phyloP scores from a whole-genome alignment of 768 basidiomycete genomes.

The Daedaleopsis sinensis region DNA sequence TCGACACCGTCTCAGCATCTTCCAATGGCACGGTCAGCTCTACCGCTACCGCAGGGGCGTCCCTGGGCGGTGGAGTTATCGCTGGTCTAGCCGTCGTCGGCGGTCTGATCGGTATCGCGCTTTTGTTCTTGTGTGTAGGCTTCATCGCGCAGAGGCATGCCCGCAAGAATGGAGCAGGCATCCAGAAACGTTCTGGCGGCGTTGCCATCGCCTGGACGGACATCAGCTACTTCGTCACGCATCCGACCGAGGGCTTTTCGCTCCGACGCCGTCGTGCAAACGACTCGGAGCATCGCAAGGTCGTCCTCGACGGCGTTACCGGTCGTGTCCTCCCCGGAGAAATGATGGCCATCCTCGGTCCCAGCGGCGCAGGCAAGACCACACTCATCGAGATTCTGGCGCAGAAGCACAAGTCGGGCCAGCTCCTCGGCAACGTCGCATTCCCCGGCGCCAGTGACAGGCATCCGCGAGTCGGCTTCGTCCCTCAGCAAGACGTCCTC shows the following conservation, averaged over 20 bases:
- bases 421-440: constrained; percentile 62
- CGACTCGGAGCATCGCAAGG: constrained; percentile 46
- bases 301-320: constrained; percentile 68
- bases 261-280: constrained; percentile 12
- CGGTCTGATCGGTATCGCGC: constrained; percentile 55
- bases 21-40: constrained; percentile 35
- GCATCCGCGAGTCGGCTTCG: constrained; percentile 73
- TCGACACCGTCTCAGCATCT: constrained; percentile 55
- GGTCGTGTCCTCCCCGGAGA: constrained; percentile 79
- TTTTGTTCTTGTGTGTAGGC: constrained; percentile 66
- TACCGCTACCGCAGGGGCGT: constrained; percentile 29
- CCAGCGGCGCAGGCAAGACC: constrained; percentile 92
- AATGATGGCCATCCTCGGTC: constrained; percentile 91
- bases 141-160: constrained; percentile 64
- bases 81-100: constrained; percentile 90
- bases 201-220: constrained; percentile 69
- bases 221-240: constrained; percentile 66
- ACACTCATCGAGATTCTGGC: constrained; percentile 91
- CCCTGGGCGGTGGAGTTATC: constrained; percentile 82
- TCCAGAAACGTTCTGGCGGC: constrained; percentile 46
- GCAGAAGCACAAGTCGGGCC: constrained; percentile 77
- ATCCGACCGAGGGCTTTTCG: constrained; percentile 13
- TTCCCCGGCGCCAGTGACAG: constrained; percentile 44
- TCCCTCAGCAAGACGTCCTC: constrained; percentile 85
- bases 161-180: constrained; percentile 39